Base-by-base conservation (phyloP, 164 flowering plant genomes). In the Tinospora cordifolia region DNA sequence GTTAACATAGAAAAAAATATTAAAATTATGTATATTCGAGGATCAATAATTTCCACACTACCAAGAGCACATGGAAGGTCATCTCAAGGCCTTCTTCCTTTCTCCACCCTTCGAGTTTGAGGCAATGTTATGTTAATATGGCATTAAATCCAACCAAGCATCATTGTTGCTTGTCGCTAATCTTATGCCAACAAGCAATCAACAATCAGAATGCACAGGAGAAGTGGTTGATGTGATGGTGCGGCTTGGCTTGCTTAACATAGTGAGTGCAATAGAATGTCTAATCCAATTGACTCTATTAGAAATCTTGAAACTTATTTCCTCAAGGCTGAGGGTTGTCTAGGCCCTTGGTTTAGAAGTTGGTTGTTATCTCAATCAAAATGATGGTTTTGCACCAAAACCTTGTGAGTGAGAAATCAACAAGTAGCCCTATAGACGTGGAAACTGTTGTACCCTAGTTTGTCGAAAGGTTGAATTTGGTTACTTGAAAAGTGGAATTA, bases 261-360 rank as follows among this genome's bases (percentile, higher is more conserved):
- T 90, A 75, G 97, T 80, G 0, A 80, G 79, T 76, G 80, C 77
- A n/a, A 77, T 92, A 15, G 77, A 86, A 69, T 98, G 96, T 68
- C 22, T 92, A 30, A 87, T 80, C 12, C 75, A 78, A 62, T 90
- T 87, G 41, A 70, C 70, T 24, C 41, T 95, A 66, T 98, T 98
- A 14, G 99, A 95, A 79, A 95, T 98, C 25, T 80, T 88, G 65
- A 77, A 73, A 76, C 90, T 95, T 60, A 95, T 90, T 72, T 58
- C 87, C 70, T 49, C 78, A 19, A 86, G 98, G 78, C 74, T 95
- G 65, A 83, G 97, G 77, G 72, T 72, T 58, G 86, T 86, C 57
- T 98, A 95, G 78, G 85, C 90, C 75, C 84, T 83, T 83, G 72
- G 69, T 92, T 71, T 98, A 95, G 82, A 88, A 87, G 81, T 83